Percentiles rank a stretch among this genome's conserved stretches.
Evolutionary conservation across 179 eudicot species (phyloP).

Genomic region (Silene noctiflora): DNA sequence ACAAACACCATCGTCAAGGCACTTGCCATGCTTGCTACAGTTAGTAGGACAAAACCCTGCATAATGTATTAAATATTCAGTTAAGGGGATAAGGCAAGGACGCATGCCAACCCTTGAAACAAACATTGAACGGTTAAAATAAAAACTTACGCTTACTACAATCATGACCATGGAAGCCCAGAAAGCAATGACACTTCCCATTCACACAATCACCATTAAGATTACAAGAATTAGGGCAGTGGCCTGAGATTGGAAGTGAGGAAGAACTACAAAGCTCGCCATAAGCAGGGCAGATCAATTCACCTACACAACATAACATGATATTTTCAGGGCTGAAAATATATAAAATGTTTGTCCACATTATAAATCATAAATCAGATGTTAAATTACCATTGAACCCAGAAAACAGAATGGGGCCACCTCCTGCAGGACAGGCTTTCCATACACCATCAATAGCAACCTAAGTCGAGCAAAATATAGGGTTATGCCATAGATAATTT

Average conservation of each 20-base stretch:
- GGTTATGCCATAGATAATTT: background rate
- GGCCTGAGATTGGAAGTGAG: conserved; percentile 43
- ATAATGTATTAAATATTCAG: conserved; percentile 21
- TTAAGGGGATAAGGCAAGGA: conserved; percentile 8
- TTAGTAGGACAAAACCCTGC: conserved; percentile 79
- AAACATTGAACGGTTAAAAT: conserved; percentile 7
- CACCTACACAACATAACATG: conserved; percentile 45
- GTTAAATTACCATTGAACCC: conserved; percentile 74
- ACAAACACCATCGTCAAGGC: conserved; percentile 70
- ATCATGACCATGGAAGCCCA: conserved; percentile 78
- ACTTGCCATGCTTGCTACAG: conserved; percentile 73
- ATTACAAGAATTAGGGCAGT: conserved; percentile 77
- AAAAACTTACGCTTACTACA: conserved; percentile 72
- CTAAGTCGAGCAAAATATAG: conserved; percentile 31
- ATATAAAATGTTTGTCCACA: background rate
- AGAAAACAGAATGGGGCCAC: conserved; percentile 80
- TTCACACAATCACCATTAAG: conserved; percentile 86
- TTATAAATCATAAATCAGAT: background rate
- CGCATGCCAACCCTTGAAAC: background rate
- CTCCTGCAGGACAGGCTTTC: conserved; percentile 81
- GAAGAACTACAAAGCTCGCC: conserved; percentile 67
- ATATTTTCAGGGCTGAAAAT: background rate
- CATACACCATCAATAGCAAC: conserved; percentile 88
- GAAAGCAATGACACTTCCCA: conserved; percentile 79
- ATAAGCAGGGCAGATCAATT: conserved; percentile 81